A percentile compares a stretch with the other conserved stretches of the same genome.
Conservation (phyloP, 176 grass and related monocot genomes). For the Rhynchospora tenuis region DNA sequence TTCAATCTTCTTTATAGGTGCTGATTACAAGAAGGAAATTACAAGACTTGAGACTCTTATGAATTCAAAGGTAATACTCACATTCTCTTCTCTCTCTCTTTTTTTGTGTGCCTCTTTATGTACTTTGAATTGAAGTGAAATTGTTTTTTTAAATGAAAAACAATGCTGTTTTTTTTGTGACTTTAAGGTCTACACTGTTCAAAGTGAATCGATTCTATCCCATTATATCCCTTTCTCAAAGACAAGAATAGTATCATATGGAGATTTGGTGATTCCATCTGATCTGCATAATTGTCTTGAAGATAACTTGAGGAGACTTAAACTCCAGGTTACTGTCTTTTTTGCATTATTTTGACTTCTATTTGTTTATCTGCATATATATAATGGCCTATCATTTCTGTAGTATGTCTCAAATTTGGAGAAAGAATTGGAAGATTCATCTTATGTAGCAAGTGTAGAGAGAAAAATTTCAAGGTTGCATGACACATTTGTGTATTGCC, state of each 20-base stretch:
- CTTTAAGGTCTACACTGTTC: constrained; percentile 81
- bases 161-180: constrained; percentile 15
- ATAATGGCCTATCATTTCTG: constrained; percentile 26
- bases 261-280: constrained; percentile 29
- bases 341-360: neutral
- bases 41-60: constrained; percentile 53
- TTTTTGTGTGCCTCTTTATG: neutral
- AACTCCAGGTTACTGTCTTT: constrained; percentile 43
- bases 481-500: constrained; percentile 43
- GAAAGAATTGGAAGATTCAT: constrained; percentile 21
- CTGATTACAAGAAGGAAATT: constrained; percentile 28
- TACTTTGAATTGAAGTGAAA: neutral
- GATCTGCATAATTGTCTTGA: constrained; percentile 2
- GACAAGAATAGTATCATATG: constrained; percentile 40
- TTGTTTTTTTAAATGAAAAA: neutral
- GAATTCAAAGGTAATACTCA: constrained; percentile 54
- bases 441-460: constrained; percentile 20
- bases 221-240: constrained; percentile 58
- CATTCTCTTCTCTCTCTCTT: neutral
- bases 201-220: constrained; percentile 40
- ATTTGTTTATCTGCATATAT: neutral
- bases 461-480: constrained; percentile 38
- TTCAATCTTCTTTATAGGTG: neutral
- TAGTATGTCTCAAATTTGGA: constrained; percentile 47
- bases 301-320: constrained; percentile 32